Base-by-base conservation (phyloP, 2,329 filamentous ascomycete genomes). In the Claviceps spartinae region DNA sequence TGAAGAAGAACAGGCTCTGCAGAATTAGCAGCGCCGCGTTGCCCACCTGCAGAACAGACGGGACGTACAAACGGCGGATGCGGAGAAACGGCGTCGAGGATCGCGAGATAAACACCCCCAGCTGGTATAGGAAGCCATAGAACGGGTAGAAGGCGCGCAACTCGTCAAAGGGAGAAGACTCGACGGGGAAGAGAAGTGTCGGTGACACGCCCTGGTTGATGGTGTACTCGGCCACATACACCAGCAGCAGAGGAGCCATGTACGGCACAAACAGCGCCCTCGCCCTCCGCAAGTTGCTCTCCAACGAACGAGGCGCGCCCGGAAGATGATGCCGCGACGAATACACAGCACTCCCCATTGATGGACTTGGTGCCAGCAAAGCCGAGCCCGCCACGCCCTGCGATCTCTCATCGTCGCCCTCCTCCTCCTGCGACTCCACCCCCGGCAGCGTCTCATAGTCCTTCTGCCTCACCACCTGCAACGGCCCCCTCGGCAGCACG, bases 151-250 rank as follows among this genome's bases (percentile, higher is more conserved):
- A 97, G 36, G 83, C 85, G 42, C 91, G 83, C 64, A 83, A 93
- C 58, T 88, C 79, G 36, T 72, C 69, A 65, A 97, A 97, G 0
- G 93, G 93, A 1, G 86, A 85, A 11, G 77, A 69, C 1, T 75
- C 63, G 1, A 96, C 73, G 0, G 90, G 88, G 63, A 95, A 98
- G 4, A 98, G 78, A 0, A 97, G 73, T 0, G 89, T 95, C 1
- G 93, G 91, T 0, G 88, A 76, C 0, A 97, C 88, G 38, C 90
- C 91, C 71, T 95, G 90, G 70, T 97, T 97, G 68, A 97, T 96
- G 52, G 87, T 94, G 66, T 98, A 98, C 71, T 98, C 93, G 52
- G 90, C 88, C 38, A 97, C 79, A 65, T 96, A 98, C 34, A 98
- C 93, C 16, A 97, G 72, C 37, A 97, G 75, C 14, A 98, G 76